Percentiles rank a stretch among this genome's conserved stretches.
phyloP scores from a whole-genome alignment of 1,284 basidiomycete species.

The Coniophora puteana region DNA sequence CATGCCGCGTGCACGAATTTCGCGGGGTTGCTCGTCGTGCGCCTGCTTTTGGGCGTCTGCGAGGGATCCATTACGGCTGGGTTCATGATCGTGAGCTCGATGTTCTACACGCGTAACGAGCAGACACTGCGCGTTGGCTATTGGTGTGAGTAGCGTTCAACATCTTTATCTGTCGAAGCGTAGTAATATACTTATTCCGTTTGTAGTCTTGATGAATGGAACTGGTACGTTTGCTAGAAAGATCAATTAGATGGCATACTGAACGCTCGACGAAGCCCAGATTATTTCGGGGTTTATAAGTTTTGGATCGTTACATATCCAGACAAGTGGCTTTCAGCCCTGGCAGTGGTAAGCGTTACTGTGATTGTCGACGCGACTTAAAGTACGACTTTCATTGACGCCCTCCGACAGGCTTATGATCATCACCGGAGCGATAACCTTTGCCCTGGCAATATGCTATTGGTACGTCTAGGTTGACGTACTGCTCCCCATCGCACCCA shows the following conservation, averaged over 20 bases:
- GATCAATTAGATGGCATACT: not conserved
- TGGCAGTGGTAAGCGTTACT: slow-evolving; percentile 52
- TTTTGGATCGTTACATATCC: slow-evolving; percentile 60
- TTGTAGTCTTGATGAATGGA: slow-evolving; percentile 47
- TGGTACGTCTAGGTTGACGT: slow-evolving; percentile 35
- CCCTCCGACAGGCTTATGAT: slow-evolving; percentile 68
- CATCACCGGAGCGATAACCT: slow-evolving; percentile 58
- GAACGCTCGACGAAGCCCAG: slow-evolving; percentile 28
- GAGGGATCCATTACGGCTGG: slow-evolving; percentile 74
- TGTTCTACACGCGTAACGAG: slow-evolving; percentile 75
- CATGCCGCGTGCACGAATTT: slow-evolving; percentile 73
- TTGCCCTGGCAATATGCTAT: slow-evolving; percentile 46
- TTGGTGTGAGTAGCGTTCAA: slow-evolving; percentile 53
- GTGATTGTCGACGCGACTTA: not conserved
- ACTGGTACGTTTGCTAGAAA: slow-evolving; percentile 29
- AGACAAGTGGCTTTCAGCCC: slow-evolving; percentile 45
- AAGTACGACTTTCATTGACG: slow-evolving; percentile 8
- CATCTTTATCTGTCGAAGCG: not conserved
- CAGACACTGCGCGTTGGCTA: slow-evolving; percentile 70
- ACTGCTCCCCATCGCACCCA: slow-evolving; percentile 8
- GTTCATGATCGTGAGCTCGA: slow-evolving; percentile 68
- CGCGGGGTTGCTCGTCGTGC: slow-evolving; percentile 58
- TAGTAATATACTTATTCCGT: slow-evolving; percentile 1
- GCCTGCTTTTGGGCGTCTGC: slow-evolving; percentile 65
- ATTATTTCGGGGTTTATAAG: slow-evolving; percentile 67